These are phyloP conservation scores for Porcisia hertigi DNA, from an alignment of 208 protist genomes.

Conservation along the genomic window DNA sequence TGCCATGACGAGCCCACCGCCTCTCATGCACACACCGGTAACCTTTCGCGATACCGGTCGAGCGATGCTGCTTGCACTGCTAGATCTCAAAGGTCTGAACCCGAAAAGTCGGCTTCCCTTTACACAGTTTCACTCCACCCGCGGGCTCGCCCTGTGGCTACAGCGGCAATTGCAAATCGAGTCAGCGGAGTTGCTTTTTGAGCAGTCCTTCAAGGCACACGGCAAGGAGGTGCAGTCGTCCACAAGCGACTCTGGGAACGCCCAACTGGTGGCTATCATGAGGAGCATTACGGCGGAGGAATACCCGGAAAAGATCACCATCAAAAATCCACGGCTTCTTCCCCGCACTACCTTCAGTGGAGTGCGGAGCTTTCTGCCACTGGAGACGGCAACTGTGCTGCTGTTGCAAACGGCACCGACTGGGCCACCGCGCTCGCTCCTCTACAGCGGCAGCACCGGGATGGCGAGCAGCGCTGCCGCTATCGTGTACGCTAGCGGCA, in stretches of 20 bases:
- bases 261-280: conserved; percentile 34
- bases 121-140: conserved; percentile 56
- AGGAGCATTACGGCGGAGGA: conserved; percentile 46
- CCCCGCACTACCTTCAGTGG: conserved; percentile 63
- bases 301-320: conserved; percentile 63
- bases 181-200: conserved; percentile 69
- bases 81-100: conserved; percentile 85
- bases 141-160: conserved; percentile 64
- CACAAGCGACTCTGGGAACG: conserved; percentile 20
- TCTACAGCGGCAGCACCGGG: conserved; percentile 14
- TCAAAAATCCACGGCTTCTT: conserved; percentile 56
- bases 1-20: conserved; percentile 11
- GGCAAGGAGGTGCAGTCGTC: conserved; percentile 27
- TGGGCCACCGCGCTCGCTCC: conserved; percentile 61
- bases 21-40: conserved; percentile 41
- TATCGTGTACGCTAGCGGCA: neutral
- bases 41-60: conserved; percentile 83
- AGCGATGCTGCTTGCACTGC: conserved; percentile 68
- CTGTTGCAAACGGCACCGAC: conserved; percentile 66
- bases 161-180: conserved; percentile 82
- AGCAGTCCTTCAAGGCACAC: conserved; percentile 53
- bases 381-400: conserved; percentile 49
- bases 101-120: conserved; percentile 64
- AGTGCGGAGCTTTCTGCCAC: conserved; percentile 52
- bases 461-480: neutral